Conservation (phyloP, 305 asterid species). For the Fraxinus sp. region DNA sequence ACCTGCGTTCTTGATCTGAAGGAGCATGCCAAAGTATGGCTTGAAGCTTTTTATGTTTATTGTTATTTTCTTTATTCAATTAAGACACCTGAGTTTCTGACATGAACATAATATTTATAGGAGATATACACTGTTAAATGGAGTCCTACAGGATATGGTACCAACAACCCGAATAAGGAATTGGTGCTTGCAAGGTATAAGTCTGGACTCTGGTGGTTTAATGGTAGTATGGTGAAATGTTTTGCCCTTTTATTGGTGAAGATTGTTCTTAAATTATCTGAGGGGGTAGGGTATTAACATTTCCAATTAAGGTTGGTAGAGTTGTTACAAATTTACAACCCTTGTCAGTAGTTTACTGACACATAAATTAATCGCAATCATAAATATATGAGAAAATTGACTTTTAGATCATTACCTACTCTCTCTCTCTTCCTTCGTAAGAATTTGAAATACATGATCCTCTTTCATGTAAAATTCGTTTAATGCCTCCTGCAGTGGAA, state of each 20-base stretch:
- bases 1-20: constrained; percentile 68
- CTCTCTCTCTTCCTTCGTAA: not conserved
- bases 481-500: not conserved
- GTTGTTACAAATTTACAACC: not conserved
- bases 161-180: constrained; percentile 77
- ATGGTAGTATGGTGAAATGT: not conserved
- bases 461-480: not conserved
- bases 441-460: not conserved
- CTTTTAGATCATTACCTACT: not conserved
- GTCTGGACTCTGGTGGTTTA: constrained; percentile 3
- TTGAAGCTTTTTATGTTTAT: constrained; percentile 13
- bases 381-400: not conserved
- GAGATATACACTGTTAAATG: constrained; percentile 93
- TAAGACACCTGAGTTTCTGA: constrained; percentile 20
- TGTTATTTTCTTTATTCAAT: constrained; percentile 1
- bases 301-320: not conserved
- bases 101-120: constrained; percentile 37
- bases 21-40: constrained; percentile 71
- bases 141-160: constrained; percentile 93
- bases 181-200: constrained; percentile 81
- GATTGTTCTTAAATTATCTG: not conserved
- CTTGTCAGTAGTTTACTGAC: not conserved
- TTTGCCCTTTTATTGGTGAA: not conserved
- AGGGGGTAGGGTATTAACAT: not conserved
- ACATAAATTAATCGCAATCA: not conserved